Conservation (phyloP, 2,329 filamentous ascomycete species). For the Calcarisporium arbuscula region DNA sequence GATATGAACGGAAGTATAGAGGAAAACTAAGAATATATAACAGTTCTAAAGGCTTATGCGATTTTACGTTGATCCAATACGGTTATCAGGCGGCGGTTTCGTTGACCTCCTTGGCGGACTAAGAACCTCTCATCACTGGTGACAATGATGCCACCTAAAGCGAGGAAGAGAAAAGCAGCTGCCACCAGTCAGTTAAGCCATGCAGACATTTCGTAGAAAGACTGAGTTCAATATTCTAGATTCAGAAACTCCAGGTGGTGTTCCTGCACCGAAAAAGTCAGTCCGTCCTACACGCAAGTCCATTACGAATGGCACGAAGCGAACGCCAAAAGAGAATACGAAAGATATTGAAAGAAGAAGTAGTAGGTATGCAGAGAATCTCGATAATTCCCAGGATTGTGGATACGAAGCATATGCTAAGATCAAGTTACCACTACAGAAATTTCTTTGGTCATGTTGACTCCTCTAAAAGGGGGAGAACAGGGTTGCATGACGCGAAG, state of each 20-base stretch:
- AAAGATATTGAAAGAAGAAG: not conserved
- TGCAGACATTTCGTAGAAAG: too few relatives aligned
- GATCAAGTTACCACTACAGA: too few relatives aligned
- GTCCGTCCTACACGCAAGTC: slow-evolving; percentile 9
- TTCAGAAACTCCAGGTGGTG: not conserved
- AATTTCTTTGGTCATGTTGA: too few relatives aligned
- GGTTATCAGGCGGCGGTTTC: too few relatives aligned
- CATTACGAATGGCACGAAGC: slow-evolving; percentile 2
- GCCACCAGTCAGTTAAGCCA: slow-evolving; percentile 13
- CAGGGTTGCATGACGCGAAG: slow-evolving; percentile 13
- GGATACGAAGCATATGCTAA: too few relatives aligned
- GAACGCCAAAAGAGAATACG: not conserved
- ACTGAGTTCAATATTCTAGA: too few relatives aligned
- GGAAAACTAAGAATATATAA: too few relatives aligned
- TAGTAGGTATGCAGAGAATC: not conserved
- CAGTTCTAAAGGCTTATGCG: not conserved
- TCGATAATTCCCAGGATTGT: too few relatives aligned
- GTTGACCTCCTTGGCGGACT: too few relatives aligned
- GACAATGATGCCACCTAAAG: slow-evolving; percentile 18
- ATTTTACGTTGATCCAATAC: too few relatives aligned
- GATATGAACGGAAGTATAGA: too few relatives aligned
- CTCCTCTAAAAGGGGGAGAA: slow-evolving; percentile 8
- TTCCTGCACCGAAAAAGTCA: slow-evolving; percentile 10
- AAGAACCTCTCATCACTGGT: too few relatives aligned
- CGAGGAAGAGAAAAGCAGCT: slow-evolving; percentile 19